Conservation (phyloP, 139 green algal genomes). For the Coccomyxa sp. region DNA sequence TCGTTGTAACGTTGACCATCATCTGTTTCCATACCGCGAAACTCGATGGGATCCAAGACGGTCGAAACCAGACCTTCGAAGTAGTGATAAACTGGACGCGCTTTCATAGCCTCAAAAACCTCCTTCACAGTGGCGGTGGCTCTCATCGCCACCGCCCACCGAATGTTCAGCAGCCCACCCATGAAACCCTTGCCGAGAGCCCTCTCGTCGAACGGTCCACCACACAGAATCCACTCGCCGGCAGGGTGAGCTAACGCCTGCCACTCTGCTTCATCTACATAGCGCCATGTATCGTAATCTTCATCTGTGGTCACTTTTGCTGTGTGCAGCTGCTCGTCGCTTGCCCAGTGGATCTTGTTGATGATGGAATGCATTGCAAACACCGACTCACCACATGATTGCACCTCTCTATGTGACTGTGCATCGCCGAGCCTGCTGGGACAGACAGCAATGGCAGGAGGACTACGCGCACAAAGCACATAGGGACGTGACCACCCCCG, state of each 20-base stretch:
- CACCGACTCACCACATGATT: not conserved
- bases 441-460: not conserved
- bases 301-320: slow-evolving; percentile 1
- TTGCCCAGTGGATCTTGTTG: not conserved
- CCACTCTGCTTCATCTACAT: slow-evolving; percentile 1
- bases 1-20: slow-evolving; percentile 1
- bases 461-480: not conserved
- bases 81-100: not conserved
- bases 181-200: not conserved
- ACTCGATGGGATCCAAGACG: not conserved
- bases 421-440: not conserved
- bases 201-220: not conserved
- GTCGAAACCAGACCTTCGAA: not conserved
- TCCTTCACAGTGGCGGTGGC: not conserved
- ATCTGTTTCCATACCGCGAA: slow-evolving; percentile 1
- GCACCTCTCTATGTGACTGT: not conserved
- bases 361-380: slow-evolving; percentile 1
- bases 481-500: not conserved
- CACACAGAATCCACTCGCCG: not conserved
- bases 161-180: not conserved
- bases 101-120: slow-evolving; percentile 1
- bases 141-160: not conserved
- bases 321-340: not conserved
- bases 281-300: slow-evolving; percentile 1
- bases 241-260: not conserved